phyloP scores from a whole-genome alignment of 257 asterid genomes.

The Phtheirospermum japonicum region DNA sequence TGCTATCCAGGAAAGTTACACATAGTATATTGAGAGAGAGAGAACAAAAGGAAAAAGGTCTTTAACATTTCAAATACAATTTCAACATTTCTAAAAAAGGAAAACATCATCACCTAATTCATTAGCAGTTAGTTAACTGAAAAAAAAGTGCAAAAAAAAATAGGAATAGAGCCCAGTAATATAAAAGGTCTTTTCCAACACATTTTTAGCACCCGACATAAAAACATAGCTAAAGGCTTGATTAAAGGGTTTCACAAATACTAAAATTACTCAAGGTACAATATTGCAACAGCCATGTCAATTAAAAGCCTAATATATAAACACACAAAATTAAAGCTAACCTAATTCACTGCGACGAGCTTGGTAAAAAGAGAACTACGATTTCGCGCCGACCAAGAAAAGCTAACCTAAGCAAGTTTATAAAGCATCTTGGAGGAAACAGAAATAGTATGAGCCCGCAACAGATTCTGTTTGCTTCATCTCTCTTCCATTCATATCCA shows the following conservation, averaged over 20 bases:
- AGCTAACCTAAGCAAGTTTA: constrained; percentile 79
- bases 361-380: not conserved
- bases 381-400: constrained; percentile 9
- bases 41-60: not conserved
- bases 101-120: not conserved
- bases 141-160: too few relatives aligned
- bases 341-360: too few relatives aligned
- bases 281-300: too few relatives aligned
- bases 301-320: too few relatives aligned
- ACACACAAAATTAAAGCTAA: too few relatives aligned
- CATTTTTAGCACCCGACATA: too few relatives aligned
- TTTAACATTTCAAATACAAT: too few relatives aligned
- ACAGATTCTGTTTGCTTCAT: constrained; percentile 92
- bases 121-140: too few relatives aligned
- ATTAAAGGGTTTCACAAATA: too few relatives aligned
- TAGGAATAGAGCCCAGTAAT: not conserved
- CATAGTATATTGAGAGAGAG: too few relatives aligned
- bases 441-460: constrained; percentile 97
- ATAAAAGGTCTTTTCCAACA: not conserved
- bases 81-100: not conserved
- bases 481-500: constrained; percentile 93
- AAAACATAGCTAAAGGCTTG: not conserved
- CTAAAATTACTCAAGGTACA: too few relatives aligned
- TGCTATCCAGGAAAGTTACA: too few relatives aligned
- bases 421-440: constrained; percentile 95